Percentiles rank a stretch among this genome's conserved stretches.
phyloP scores from a whole-genome alignment of 164 flowering plant species.

The Hamamelis virginiana region DNA sequence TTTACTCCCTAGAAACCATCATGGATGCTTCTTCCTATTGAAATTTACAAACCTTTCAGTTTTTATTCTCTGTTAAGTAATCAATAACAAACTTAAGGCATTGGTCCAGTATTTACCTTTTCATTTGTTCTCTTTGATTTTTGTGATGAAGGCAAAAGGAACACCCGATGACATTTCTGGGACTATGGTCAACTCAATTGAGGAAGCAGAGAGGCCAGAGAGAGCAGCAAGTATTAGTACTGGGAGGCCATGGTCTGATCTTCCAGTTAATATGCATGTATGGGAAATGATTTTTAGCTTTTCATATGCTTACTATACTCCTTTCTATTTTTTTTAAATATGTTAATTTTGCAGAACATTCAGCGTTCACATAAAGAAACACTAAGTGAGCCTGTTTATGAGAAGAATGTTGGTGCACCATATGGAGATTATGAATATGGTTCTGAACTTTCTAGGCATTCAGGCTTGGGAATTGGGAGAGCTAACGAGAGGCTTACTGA shows the following conservation, averaged over 20 bases:
- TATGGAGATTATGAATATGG: conserved; percentile 54
- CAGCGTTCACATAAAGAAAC: conserved; percentile 50
- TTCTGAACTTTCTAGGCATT: conserved; percentile 45
- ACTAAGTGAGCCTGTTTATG: conserved; percentile 40
- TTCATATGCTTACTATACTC: background rate
- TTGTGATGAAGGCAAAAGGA: conserved; percentile 55
- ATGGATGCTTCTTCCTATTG: too few relatives aligned
- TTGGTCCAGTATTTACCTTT: background rate
- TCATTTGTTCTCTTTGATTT: conserved; percentile 5
- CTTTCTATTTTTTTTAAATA: conserved; percentile 7
- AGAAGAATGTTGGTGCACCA: conserved; percentile 37
- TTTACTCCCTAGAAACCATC: too few relatives aligned
- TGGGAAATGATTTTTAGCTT: conserved; percentile 4
- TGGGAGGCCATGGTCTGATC: conserved; percentile 54
- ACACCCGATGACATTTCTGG: conserved; percentile 32
- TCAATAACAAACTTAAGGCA: background rate
- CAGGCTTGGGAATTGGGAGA: conserved; percentile 44
- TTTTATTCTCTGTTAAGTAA: too few relatives aligned
- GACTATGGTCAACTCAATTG: conserved; percentile 24
- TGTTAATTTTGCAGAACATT: conserved; percentile 31
- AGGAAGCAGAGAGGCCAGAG: conserved; percentile 42
- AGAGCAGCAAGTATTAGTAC: conserved; percentile 32
- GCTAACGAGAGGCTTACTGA: conserved; percentile 37
- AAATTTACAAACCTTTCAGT: too few relatives aligned
- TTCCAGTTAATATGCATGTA: conserved; percentile 43